Conservation (phyloP, 257 asterid species). For the Verbascum thapsus region DNA sequence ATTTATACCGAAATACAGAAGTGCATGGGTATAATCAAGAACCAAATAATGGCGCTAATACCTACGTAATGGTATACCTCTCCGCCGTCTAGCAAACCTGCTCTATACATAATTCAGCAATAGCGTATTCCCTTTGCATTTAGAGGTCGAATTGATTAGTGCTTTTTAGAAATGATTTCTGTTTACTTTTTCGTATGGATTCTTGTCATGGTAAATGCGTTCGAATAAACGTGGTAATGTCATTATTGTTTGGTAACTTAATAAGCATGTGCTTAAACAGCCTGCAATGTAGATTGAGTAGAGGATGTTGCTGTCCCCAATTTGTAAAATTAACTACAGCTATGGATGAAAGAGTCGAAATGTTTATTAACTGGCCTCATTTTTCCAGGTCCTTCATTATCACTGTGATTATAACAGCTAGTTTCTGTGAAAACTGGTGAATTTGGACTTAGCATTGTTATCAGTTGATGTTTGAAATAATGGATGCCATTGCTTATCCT, state of each 20-base stretch:
- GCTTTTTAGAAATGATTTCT: slow-evolving; percentile 14
- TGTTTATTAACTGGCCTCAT: slow-evolving; percentile 20
- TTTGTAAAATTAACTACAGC: slow-evolving; percentile 36
- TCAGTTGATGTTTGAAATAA: no score
- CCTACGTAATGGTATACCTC: slow-evolving; percentile 59
- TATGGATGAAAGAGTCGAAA: slow-evolving; percentile 22
- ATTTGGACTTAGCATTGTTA: no score
- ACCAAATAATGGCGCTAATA: slow-evolving; percentile 89
- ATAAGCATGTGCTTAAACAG: slow-evolving; percentile 29
- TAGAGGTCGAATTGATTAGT: slow-evolving; percentile 26
- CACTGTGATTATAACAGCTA: no score
- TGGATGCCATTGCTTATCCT: no score
- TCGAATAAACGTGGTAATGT: slow-evolving; percentile 26
- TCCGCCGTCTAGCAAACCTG: slow-evolving; percentile 28
- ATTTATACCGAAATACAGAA: slow-evolving; percentile 84
- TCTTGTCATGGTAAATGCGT: slow-evolving; percentile 29
- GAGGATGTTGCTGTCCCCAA: slow-evolving; percentile 10
- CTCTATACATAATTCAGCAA: slow-evolving; percentile 45
- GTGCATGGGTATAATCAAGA: slow-evolving; percentile 93
- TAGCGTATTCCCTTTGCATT: slow-evolving; percentile 9
- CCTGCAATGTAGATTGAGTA: slow-evolving; percentile 27
- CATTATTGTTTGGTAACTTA: slow-evolving; percentile 19
- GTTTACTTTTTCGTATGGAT: slow-evolving; percentile 13
- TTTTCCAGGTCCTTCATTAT: background rate
- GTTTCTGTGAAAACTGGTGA: no score